Conservation (phyloP, 2,329 filamentous ascomycete genomes). For the Emericellopsis cladophorae region DNA sequence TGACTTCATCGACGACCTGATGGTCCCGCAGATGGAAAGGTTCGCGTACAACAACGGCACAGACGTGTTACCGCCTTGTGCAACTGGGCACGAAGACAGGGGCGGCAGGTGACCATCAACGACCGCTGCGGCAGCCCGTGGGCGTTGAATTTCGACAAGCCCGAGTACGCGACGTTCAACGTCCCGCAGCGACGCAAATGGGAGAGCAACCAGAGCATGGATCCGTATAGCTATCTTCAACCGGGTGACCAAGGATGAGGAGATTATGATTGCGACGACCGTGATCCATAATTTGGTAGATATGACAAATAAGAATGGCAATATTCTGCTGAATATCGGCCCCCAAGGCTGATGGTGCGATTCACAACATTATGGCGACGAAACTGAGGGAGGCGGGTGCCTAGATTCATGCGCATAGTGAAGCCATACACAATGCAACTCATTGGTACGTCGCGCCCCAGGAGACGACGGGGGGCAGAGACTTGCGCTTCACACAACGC, state of each 20-base stretch:
- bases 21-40: slow-evolving; percentile 31
- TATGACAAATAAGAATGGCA: slow-evolving; percentile 41
- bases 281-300: slow-evolving; percentile 36
- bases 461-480: slow-evolving; percentile 13
- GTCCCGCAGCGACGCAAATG: slow-evolving; percentile 39
- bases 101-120: slow-evolving; percentile 41
- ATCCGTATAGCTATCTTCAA: slow-evolving; percentile 48
- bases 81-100: slow-evolving; percentile 20
- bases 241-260: slow-evolving; percentile 30
- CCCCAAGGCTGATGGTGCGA: slow-evolving; percentile 42
- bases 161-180: slow-evolving; percentile 30
- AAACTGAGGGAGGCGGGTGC: slow-evolving; percentile 35
- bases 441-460: slow-evolving; percentile 38
- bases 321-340: slow-evolving; percentile 42
- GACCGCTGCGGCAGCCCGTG: slow-evolving; percentile 40
- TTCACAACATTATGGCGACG: slow-evolving; percentile 32
- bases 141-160: slow-evolving; percentile 43
- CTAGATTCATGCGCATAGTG: slow-evolving; percentile 39
- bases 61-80: slow-evolving; percentile 29
- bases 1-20: slow-evolving; percentile 29
- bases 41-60: slow-evolving; percentile 27
- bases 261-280: slow-evolving; percentile 37
- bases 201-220: slow-evolving; percentile 48
- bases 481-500: slow-evolving; percentile 38
- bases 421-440: slow-evolving; percentile 44